These are phyloP conservation scores for Agapanthus africanus DNA, from an alignment of 106 monocot species.

Conservation along the genomic window DNA sequence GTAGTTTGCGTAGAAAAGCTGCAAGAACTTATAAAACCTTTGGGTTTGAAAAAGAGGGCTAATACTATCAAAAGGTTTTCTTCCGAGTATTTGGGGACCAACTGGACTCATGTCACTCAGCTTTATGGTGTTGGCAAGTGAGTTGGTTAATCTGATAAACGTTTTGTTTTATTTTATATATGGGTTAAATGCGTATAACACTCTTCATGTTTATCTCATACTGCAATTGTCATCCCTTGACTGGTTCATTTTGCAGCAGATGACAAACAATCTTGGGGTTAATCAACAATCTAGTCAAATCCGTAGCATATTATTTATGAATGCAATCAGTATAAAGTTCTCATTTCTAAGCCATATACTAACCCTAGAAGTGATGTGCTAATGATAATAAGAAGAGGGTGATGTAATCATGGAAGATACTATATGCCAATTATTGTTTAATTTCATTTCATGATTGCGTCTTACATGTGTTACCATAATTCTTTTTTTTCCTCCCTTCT, in stretches of 20 bases:
- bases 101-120: constrained; percentile 55
- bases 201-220: no score
- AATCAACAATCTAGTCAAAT: no score
- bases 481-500: not conserved
- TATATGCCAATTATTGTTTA: no score
- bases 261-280: no score
- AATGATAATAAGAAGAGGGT: no score
- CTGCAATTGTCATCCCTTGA: no score
- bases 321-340: no score
- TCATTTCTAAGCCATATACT: not conserved
- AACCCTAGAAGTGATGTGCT: not conserved
- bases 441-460: no score
- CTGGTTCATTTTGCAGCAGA: no score
- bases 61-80: constrained; percentile 27
- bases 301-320: no score
- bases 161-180: not conserved
- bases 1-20: constrained; percentile 16
- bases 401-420: no score
- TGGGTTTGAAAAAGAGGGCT: constrained; percentile 39
- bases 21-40: constrained; percentile 7
- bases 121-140: constrained; percentile 61
- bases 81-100: constrained; percentile 16
- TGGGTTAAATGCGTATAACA: not conserved
- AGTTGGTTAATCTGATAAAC: constrained; percentile 9
- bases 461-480: no score